Percentiles rank a stretch among this genome's conserved stretches.
Evolutionary conservation across 139 green algal species (phyloP).

Genomic region (Chlamydomonas incerta): DNA sequence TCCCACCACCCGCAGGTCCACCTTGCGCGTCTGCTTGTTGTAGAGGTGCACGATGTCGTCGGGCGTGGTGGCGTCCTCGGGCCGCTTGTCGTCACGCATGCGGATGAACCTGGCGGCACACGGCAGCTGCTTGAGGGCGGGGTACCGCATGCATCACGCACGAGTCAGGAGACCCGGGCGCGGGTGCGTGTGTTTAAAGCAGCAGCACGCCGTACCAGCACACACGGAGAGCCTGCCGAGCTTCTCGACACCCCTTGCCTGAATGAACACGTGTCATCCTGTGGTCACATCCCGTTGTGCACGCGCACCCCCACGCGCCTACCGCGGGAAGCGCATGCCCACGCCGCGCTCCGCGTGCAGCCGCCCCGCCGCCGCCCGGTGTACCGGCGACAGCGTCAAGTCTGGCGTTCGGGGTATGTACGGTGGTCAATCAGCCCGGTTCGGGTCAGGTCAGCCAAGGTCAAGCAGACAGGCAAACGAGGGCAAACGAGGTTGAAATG

Average conservation of each 20-base stretch:
- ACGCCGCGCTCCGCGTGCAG: constrained; percentile 66
- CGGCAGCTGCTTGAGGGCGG: no score
- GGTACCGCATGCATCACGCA: not conserved
- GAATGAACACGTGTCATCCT: no score
- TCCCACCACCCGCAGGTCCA: not conserved
- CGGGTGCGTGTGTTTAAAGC: not conserved
- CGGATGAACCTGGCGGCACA: constrained; percentile 70
- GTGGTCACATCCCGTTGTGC: no score
- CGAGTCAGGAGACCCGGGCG: not conserved
- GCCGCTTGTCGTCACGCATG: constrained; percentile 67
- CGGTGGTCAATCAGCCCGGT: no score
- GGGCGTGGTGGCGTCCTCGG: constrained; percentile 67
- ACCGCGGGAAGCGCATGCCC: constrained; percentile 78
- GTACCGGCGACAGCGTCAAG: constrained; percentile 81
- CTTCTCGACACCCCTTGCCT: no score
- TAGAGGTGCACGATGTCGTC: constrained; percentile 69
- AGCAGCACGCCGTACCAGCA: no score
- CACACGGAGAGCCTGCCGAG: no score
- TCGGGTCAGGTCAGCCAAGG: no score
- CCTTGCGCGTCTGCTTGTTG: constrained; percentile 59
- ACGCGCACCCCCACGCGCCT: constrained; percentile 26
- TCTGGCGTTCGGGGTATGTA: constrained; percentile 76
- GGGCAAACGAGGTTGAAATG: no score
- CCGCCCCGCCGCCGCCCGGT: constrained; percentile 52
- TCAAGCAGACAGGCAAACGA: no score